phyloP scores from a whole-genome alignment of 495 filamentous ascomycete species.

The Hapsidospora chrysogenum region DNA sequence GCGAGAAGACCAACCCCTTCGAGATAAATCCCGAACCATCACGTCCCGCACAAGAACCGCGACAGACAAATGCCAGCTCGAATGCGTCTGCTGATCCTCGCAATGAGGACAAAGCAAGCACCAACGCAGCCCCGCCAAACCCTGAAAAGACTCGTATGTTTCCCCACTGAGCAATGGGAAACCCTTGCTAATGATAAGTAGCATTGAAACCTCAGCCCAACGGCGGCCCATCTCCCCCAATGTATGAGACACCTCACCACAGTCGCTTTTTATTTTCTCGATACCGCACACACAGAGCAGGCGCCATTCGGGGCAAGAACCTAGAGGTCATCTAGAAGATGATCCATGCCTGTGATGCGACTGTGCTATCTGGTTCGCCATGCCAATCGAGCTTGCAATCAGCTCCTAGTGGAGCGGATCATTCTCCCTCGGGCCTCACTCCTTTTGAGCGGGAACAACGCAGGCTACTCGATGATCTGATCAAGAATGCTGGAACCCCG shows the following conservation, averaged over 20 bases:
- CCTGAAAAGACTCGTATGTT: too few species aligned
- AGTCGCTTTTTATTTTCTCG: neutral
- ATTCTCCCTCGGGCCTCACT: conserved; percentile 5
- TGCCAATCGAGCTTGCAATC: neutral
- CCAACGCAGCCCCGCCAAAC: too few species aligned
- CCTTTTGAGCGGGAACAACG: conserved; percentile 11
- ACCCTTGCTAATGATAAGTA: too few species aligned
- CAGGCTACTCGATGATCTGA: conserved; percentile 10
- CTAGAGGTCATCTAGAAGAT: neutral
- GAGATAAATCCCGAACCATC: conserved; percentile 10
- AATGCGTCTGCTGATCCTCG: conserved; percentile 1
- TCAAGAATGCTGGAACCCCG: conserved; percentile 1
- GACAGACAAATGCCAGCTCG: conserved; percentile 14
- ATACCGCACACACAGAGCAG: neutral
- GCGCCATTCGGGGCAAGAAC: neutral
- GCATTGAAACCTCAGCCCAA: too few species aligned
- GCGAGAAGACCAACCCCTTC: conserved; percentile 48
- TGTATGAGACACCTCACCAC: conserved; percentile 15
- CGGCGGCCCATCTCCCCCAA: conserved; percentile 15
- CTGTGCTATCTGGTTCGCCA: neutral
- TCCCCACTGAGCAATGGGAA: too few species aligned
- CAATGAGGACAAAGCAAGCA: too few species aligned
- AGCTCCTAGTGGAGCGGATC: conserved; percentile 3
- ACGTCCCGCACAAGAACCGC: conserved; percentile 7
- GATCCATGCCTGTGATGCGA: neutral